Evolutionary conservation across 345 rosid genomes (phyloP).

Genomic region (Arabidopsis arenosa): DNA sequence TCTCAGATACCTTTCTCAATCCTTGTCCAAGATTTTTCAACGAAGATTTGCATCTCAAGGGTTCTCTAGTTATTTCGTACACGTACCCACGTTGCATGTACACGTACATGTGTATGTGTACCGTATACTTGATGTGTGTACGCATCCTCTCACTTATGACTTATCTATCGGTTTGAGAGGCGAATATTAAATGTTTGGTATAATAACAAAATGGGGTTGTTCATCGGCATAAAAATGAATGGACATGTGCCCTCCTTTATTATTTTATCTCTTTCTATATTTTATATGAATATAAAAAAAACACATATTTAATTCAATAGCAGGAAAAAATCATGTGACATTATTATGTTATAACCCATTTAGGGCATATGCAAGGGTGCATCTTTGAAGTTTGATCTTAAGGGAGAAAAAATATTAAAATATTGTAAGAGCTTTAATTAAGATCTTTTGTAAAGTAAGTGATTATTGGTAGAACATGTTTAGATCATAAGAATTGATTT

Average conservation of each 20-base stretch:
- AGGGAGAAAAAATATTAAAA: too few relatives aligned
- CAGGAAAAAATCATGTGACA: conserved; percentile 24
- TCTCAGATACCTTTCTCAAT: neutral
- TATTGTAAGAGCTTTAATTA: too few relatives aligned
- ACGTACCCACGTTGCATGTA: conserved; percentile 20
- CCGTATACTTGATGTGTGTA: conserved; percentile 34
- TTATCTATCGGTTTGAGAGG: conserved; percentile 22
- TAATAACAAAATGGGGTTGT: conserved; percentile 6
- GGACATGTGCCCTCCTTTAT: conserved; percentile 36
- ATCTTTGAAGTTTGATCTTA: too few relatives aligned
- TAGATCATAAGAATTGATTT: too few relatives aligned
- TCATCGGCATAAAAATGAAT: conserved; percentile 33
- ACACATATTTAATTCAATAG: neutral
- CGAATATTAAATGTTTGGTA: conserved; percentile 39
- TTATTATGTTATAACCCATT: conserved; percentile 28
- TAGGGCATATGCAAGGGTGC: too few relatives aligned
- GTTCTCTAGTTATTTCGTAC: conserved; percentile 21
- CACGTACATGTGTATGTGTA: conserved; percentile 22
- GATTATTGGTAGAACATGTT: too few relatives aligned
- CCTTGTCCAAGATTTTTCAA: neutral
- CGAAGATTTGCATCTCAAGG: conserved; percentile 20
- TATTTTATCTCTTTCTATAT: conserved; percentile 15
- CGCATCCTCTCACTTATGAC: conserved; percentile 23
- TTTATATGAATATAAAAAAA: neutral
- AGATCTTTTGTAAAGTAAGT: too few relatives aligned